These are phyloP conservation scores for Chenopodium quinoa DNA, from an alignment of 148 eudicot species.

Conservation along the genomic window DNA sequence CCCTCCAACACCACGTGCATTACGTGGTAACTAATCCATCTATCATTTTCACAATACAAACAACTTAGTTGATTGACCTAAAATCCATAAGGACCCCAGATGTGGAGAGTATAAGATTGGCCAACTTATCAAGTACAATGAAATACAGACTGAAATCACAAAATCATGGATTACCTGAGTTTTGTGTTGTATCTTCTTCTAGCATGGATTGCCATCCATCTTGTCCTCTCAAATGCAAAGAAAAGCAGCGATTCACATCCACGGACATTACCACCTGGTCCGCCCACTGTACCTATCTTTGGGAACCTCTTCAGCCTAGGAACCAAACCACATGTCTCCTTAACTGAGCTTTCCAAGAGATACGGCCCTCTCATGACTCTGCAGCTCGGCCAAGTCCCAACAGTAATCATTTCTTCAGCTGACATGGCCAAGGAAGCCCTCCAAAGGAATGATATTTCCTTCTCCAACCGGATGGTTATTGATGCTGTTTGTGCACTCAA, in stretches of 20 bases:
- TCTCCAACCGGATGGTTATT: slow-evolving; percentile 25
- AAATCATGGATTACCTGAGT: slow-evolving; percentile 22
- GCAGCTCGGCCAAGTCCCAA: slow-evolving; percentile 35
- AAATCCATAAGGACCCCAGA: not conserved
- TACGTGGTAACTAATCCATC: not conserved
- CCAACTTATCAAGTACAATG: not conserved
- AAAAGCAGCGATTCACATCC: slow-evolving; percentile 1
- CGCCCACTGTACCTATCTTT: slow-evolving; percentile 34
- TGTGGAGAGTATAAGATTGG: no score
- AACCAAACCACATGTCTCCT: slow-evolving; percentile 37
- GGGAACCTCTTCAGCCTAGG: slow-evolving; percentile 46
- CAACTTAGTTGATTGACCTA: not conserved
- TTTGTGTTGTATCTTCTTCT: slow-evolving; percentile 18
- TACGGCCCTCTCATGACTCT: slow-evolving; percentile 48
- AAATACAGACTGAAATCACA: not conserved
- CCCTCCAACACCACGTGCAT: not conserved
- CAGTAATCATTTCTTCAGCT: slow-evolving; percentile 37
- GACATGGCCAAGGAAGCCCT: slow-evolving; percentile 43
- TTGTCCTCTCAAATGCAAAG: slow-evolving; percentile 6
- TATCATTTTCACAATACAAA: not conserved
- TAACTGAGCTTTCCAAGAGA: slow-evolving; percentile 34
- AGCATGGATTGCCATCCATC: slow-evolving; percentile 23
- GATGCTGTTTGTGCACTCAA: slow-evolving; percentile 27
- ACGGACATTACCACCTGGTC: slow-evolving; percentile 44
- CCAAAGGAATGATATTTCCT: slow-evolving; percentile 33